phyloP scores from a whole-genome alignment of 2,329 filamentous ascomycete genomes.

The Penicillium sp. region DNA sequence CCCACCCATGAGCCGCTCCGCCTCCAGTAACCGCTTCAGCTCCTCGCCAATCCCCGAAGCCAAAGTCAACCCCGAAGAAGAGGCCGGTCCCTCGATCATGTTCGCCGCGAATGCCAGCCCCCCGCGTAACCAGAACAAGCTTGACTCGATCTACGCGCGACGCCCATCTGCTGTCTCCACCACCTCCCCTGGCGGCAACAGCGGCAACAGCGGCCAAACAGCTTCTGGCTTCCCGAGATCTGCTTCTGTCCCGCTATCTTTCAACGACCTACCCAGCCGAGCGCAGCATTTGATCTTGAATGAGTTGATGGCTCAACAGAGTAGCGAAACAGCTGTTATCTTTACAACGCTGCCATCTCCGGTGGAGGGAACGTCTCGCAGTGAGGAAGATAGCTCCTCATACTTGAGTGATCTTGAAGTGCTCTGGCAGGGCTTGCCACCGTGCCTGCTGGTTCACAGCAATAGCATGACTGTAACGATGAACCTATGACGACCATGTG shows the following conservation, averaged over 20 bases:
- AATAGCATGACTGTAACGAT: slow-evolving; percentile 81
- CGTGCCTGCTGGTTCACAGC: slow-evolving; percentile 72
- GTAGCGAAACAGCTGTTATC: slow-evolving; percentile 66
- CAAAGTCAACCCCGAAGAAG: slow-evolving; percentile 56
- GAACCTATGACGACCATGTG: slow-evolving; percentile 32
- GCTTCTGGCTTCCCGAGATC: slow-evolving; percentile 52
- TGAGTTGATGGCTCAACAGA: slow-evolving; percentile 68
- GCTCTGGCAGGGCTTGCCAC: slow-evolving; percentile 69
- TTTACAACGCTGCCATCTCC: slow-evolving; percentile 82
- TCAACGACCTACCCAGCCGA: slow-evolving; percentile 79
- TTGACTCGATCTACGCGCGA: slow-evolving; percentile 39
- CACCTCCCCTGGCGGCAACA: slow-evolving; percentile 14
- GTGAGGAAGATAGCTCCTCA: slow-evolving; percentile 63
- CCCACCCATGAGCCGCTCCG: slow-evolving; percentile 26
- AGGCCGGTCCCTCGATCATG: slow-evolving; percentile 65
- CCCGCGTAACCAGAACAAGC: slow-evolving; percentile 24
- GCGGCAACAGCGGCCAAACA: slow-evolving; percentile 17
- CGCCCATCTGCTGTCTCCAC: slow-evolving; percentile 19
- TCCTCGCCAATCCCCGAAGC: slow-evolving; percentile 69
- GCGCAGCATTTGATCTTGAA: slow-evolving; percentile 84
- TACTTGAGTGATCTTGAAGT: slow-evolving; percentile 77
- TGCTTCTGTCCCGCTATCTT: slow-evolving; percentile 65
- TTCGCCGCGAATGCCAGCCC: slow-evolving; percentile 54
- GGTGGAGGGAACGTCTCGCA: slow-evolving; percentile 66
- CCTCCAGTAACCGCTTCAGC: slow-evolving; percentile 53